A percentile compares a stretch with the other conserved stretches of the same genome.
Evolutionary conservation across 768 basidiomycete species (phyloP).

Genomic region (Pleurotus salmoneostramineus): DNA sequence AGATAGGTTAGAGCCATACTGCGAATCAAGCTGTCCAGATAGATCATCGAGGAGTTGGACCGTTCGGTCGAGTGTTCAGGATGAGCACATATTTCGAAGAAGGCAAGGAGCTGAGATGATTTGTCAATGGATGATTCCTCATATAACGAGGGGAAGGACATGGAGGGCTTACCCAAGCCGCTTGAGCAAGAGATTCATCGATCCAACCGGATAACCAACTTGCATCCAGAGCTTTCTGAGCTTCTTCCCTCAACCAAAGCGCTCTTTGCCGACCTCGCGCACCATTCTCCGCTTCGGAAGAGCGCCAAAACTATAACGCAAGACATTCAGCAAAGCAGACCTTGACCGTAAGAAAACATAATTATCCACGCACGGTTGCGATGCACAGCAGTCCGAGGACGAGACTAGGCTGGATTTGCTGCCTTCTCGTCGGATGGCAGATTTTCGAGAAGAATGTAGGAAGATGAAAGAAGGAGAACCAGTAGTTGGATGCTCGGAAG

Average conservation of each 20-base stretch:
- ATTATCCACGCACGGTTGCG: constrained; percentile 29
- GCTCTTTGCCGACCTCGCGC: constrained; percentile 51
- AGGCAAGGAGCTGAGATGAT: constrained; percentile 49
- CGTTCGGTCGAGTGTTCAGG: constrained; percentile 54
- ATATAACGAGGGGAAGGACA: constrained; percentile 5
- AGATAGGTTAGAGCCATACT: constrained; percentile 54
- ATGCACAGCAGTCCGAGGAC: constrained; percentile 60
- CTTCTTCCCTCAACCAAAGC: constrained; percentile 58
- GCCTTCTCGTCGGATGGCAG: constrained; percentile 49
- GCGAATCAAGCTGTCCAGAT: constrained; percentile 68
- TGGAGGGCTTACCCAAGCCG: constrained; percentile 57
- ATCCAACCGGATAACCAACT: constrained; percentile 70
- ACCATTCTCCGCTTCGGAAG: constrained; percentile 56
- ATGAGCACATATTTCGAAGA: constrained; percentile 72
- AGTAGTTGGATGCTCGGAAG: constrained; percentile 62
- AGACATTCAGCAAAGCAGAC: no score
- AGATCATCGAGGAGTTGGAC: constrained; percentile 49
- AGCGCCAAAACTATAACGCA: constrained; percentile 47
- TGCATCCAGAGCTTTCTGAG: constrained; percentile 66
- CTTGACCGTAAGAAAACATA: no score
- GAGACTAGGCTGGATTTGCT: constrained; percentile 63
- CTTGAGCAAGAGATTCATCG: constrained; percentile 70
- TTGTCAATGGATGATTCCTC: background rate
- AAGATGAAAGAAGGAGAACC: constrained; percentile 72
- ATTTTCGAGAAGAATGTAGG: constrained; percentile 63